Conservation (phyloP, 768 basidiomycete genomes). For the Daedaleopsis nitida region DNA sequence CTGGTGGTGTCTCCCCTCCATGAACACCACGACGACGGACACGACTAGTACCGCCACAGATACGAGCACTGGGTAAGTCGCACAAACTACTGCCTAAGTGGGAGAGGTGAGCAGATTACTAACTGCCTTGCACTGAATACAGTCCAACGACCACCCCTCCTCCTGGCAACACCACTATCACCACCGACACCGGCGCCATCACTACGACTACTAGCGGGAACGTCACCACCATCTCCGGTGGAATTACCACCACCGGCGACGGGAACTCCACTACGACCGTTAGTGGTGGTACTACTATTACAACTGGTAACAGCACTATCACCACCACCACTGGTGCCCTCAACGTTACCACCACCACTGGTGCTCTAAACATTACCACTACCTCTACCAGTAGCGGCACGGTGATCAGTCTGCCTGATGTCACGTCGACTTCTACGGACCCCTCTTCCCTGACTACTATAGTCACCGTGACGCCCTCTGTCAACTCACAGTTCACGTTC, state of each 20-base stretch:
- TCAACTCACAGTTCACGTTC: conserved; percentile 38
- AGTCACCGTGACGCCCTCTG: conserved; percentile 24
- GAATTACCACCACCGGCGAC: background rate
- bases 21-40: conserved; percentile 3
- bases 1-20: background rate
- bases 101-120: no score
- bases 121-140: no score
- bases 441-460: conserved; percentile 18
- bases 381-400: conserved; percentile 23
- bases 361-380: conserved; percentile 2
- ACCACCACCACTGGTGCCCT: background rate
- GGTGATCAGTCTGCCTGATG: conserved; percentile 35
- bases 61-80: no score
- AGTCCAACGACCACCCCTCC: no score
- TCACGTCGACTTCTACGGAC: conserved; percentile 12
- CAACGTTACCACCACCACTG: conserved; percentile 4
- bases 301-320: background rate
- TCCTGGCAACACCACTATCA: no score
- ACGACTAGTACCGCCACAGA: no score
- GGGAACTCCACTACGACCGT: background rate
- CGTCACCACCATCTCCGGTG: background rate
- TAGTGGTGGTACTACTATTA: background rate
- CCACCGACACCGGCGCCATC: no score
- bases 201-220: no score
- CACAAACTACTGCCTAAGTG: no score